phyloP scores from a whole-genome alignment of 176 grass and related monocot species.

The Microstegium vimineum region DNA sequence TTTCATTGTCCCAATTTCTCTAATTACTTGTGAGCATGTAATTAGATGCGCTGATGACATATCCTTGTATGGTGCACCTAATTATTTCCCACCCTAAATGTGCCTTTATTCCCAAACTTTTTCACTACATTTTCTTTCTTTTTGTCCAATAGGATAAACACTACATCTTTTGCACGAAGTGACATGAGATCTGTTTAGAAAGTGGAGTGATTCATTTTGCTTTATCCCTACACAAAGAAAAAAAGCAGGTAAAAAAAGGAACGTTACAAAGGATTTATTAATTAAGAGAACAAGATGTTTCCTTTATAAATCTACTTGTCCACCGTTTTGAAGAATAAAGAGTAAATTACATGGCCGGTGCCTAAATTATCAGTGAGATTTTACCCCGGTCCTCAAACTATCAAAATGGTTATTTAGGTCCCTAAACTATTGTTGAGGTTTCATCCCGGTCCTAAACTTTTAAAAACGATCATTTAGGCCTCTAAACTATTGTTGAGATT shows the following conservation, averaged over 20 bases:
- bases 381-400: no score
- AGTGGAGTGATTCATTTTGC: slow-evolving; percentile 10
- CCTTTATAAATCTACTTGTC: not conserved
- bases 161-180: slow-evolving; percentile 21
- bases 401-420: no score
- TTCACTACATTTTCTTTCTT: not conserved
- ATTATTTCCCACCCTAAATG: not conserved
- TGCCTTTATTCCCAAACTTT: not conserved
- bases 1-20: not conserved
- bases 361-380: no score
- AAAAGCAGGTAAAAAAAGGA: not conserved
- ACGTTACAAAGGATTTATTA: not conserved
- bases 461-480: no score
- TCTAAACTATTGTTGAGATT: no score
- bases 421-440: no score
- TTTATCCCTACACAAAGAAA: slow-evolving; percentile 40
- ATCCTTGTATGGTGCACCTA: not conserved
- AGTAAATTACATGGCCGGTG: no score
- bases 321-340: slow-evolving; percentile 11
- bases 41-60: not conserved
- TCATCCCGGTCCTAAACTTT: no score
- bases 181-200: slow-evolving; percentile 19
- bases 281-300: not conserved
- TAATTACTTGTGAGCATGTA: not conserved
- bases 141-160: slow-evolving; percentile 6